Conservation (phyloP, 1,284 basidiomycete species). For the Mycocalia duriaeana region DNA sequence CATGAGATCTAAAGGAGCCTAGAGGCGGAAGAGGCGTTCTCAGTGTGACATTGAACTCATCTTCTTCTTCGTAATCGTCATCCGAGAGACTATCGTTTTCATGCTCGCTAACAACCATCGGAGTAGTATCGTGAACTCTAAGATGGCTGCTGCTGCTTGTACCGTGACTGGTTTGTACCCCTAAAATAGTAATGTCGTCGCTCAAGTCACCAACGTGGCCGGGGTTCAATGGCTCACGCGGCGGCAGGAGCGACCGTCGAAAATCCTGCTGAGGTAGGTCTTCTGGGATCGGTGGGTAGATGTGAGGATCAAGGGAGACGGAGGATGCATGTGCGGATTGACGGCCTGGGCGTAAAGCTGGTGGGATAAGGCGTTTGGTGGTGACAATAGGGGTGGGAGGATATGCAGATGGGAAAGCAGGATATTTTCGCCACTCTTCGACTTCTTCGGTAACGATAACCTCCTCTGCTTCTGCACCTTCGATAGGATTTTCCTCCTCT, state of each 20-base stretch:
- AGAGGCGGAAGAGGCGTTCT: constrained; percentile 47
- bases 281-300: constrained; percentile 26
- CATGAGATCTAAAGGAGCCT: constrained; percentile 21
- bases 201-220: constrained; percentile 55
- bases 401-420: constrained; percentile 37
- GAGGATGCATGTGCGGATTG: constrained; percentile 7
- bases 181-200: constrained; percentile 29
- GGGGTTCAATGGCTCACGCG: constrained; percentile 53
- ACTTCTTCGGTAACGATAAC: constrained; percentile 18
- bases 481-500: too few relatives aligned
- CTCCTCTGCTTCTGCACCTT: constrained; percentile 7
- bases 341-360: constrained; percentile 8
- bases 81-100: constrained; percentile 26
- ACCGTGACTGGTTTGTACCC: constrained; percentile 21
- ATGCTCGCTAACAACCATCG: constrained; percentile 18
- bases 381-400: constrained; percentile 20
- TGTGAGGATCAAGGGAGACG: constrained; percentile 10
- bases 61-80: constrained; percentile 47
- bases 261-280: constrained; percentile 45
- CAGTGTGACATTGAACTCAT: constrained; percentile 61
- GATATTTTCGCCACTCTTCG: constrained; percentile 42
- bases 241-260: constrained; percentile 58
- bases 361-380: constrained; percentile 12
- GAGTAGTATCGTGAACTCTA: constrained; percentile 11
- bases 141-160: too few relatives aligned